A percentile compares a stretch with the other conserved stretches of the same genome.
These are phyloP conservation scores for Neonectria sp. DNA, from an alignment of 2,329 filamentous ascomycete species.

Conservation along the genomic window DNA sequence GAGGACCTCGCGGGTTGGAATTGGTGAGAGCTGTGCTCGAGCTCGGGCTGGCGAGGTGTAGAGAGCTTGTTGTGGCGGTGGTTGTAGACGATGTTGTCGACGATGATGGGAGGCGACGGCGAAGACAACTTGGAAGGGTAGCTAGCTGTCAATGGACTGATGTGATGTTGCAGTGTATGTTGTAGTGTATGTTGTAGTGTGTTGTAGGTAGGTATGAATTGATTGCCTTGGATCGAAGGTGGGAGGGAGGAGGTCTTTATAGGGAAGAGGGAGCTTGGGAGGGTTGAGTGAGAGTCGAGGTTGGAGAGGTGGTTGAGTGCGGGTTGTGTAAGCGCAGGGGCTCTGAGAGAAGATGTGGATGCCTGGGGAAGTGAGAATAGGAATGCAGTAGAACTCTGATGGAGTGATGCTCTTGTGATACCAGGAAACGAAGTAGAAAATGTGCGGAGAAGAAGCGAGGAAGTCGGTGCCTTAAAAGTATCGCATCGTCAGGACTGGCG, in stretches of 20 bases:
- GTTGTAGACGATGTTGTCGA: conserved; percentile 44
- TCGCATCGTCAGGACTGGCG: conserved; percentile 32
- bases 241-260: conserved; percentile 39
- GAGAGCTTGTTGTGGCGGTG: conserved; percentile 30
- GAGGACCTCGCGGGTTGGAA: conserved; percentile 23
- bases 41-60: conserved; percentile 26
- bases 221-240: conserved; percentile 37
- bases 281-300: conserved; percentile 16
- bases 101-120: conserved; percentile 31
- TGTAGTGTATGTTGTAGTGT: neutral
- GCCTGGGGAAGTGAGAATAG: conserved; percentile 36
- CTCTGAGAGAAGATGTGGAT: conserved; percentile 32
- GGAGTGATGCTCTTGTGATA: conserved; percentile 22
- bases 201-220: conserved; percentile 21
- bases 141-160: conserved; percentile 26
- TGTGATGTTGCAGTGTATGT: neutral
- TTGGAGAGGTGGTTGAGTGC: conserved; percentile 21
- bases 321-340: conserved; percentile 29
- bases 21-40: conserved; percentile 28
- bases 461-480: conserved; percentile 41
- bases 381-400: conserved; percentile 9
- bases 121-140: conserved; percentile 39
- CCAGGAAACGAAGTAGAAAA: conserved; percentile 36
- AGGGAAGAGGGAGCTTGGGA: conserved; percentile 35
- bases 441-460: conserved; percentile 32